Evolutionary conservation across 805 yeast genomes (phyloP).

Genomic region (Diddensiella transvaalensis): DNA sequence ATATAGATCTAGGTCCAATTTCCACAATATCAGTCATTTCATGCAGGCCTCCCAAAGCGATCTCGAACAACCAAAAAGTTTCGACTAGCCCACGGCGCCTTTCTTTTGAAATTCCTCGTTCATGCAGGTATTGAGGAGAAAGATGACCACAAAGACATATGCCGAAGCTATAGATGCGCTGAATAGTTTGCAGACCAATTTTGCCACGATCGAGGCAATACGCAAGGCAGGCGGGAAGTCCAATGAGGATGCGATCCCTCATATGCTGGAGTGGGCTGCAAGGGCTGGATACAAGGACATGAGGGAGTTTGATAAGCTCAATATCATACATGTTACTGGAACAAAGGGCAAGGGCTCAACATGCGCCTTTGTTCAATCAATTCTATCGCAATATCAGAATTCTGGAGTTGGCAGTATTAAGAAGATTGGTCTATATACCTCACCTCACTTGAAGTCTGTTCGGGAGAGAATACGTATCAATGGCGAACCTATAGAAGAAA

Average conservation of each 20-base stretch:
- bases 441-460: slow-evolving; percentile 92
- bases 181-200: slow-evolving; percentile 86
- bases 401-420: slow-evolving; percentile 33
- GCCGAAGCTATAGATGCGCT: slow-evolving; percentile 80
- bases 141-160: slow-evolving; percentile 20
- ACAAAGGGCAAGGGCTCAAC: slow-evolving; percentile 99
- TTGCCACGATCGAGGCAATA: slow-evolving; percentile 80
- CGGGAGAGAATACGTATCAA: slow-evolving; percentile 86
- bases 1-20: too few species aligned
- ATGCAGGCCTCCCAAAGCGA: too few species aligned
- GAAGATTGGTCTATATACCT: slow-evolving; percentile 89
- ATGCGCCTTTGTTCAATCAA: slow-evolving; percentile 87
- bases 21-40: too few species aligned
- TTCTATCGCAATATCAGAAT: slow-evolving; percentile 59
- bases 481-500: slow-evolving; percentile 80
- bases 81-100: too few species aligned
- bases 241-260: slow-evolving; percentile 64
- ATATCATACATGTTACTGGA: slow-evolving; percentile 90
- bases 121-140: background rate
- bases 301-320: slow-evolving; percentile 65
- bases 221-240: slow-evolving; percentile 72
- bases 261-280: slow-evolving; percentile 78
- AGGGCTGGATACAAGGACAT: slow-evolving; percentile 61
- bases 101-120: too few species aligned
- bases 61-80: too few species aligned